phyloP scores from a whole-genome alignment of 208 protist genomes.

The Vickermania ingenoplastis region DNA sequence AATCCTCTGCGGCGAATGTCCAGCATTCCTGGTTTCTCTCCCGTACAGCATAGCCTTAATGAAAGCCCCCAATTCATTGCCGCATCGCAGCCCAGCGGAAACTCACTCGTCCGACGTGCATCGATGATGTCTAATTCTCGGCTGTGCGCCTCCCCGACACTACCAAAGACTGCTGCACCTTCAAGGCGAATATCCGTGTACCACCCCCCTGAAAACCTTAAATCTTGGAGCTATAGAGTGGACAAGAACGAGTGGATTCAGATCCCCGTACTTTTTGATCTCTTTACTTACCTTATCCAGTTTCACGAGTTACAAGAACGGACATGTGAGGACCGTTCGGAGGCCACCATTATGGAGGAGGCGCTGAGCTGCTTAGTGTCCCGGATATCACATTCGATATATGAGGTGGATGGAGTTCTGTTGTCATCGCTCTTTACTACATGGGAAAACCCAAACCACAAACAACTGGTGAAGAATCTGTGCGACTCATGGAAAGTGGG shows the following conservation, averaged over 20 bases:
- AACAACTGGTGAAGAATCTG: constrained; percentile 26
- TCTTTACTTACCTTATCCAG: constrained; percentile 2
- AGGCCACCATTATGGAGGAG: background rate
- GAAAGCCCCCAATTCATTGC: background rate
- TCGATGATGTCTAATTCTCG: background rate
- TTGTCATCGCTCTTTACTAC: constrained; percentile 2
- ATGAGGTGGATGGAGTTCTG: constrained; percentile 3
- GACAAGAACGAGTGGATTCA: constrained; percentile 1
- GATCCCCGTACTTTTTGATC: background rate
- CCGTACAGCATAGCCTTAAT: background rate
- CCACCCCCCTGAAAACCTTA: background rate
- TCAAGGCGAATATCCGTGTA: background rate
- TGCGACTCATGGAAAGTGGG: constrained; percentile 17
- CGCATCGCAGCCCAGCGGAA: background rate
- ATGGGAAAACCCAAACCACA: constrained; percentile 42
- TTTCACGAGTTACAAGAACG: background rate
- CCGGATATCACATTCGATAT: constrained; percentile 3
- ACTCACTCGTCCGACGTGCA: background rate
- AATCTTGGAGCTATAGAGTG: background rate
- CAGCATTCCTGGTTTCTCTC: background rate
- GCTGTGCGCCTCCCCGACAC: background rate
- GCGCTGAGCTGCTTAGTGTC: background rate
- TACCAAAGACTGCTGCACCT: background rate
- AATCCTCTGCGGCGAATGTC: background rate
- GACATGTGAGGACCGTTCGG: background rate